These are phyloP conservation scores for Tuber calosporum DNA, from an alignment of 495 filamentous ascomycete species.

Conservation along the genomic window DNA sequence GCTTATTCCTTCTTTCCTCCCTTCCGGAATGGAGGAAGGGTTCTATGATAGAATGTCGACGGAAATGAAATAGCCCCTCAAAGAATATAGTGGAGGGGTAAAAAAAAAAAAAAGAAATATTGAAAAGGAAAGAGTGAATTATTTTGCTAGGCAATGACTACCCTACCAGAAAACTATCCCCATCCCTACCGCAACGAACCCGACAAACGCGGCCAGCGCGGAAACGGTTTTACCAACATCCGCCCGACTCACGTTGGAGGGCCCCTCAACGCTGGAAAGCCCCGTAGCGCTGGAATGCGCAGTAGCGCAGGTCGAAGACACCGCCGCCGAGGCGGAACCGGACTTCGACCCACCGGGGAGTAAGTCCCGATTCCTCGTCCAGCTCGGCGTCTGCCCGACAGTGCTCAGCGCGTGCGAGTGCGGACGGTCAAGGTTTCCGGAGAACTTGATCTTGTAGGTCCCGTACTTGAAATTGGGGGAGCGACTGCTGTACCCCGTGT, in stretches of 20 bases:
- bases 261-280: no score
- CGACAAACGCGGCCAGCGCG: not conserved
- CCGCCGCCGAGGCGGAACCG: not conserved
- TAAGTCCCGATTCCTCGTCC: conserved; percentile 7
- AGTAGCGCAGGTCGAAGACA: not conserved
- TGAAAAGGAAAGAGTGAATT: not conserved
- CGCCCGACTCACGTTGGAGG: not conserved
- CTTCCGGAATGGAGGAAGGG: not conserved
- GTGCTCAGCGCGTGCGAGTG: conserved; percentile 21
- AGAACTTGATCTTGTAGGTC: conserved; percentile 18
- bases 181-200: conserved; percentile 2
- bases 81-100: not conserved
- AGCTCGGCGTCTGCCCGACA: conserved; percentile 5
- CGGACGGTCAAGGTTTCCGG: conserved; percentile 4
- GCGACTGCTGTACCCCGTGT: not conserved
- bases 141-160: no score
- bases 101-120: not conserved
- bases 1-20: not conserved
- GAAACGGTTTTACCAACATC: not conserved
- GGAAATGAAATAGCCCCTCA: not conserved
- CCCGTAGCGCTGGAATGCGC: no score
- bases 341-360: not conserved
- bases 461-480: not conserved
- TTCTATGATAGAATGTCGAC: not conserved
- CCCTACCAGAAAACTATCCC: not conserved